Base-by-base conservation (phyloP, 257 asterid species). In the Solanum chmielewskii region DNA sequence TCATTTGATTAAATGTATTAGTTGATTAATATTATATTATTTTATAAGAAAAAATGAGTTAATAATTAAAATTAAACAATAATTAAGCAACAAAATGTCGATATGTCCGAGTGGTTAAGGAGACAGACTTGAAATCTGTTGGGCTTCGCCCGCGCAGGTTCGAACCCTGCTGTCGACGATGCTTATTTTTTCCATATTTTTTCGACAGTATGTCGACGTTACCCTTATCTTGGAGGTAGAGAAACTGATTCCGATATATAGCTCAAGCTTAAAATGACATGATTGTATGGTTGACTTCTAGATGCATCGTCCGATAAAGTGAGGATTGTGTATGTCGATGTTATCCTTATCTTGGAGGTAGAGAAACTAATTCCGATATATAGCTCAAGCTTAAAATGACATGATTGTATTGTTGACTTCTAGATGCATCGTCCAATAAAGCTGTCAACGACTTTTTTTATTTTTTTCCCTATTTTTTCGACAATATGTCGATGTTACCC, bases 101-200 rank as follows among this genome's bases (percentile, higher is more conserved):
- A 91, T 93, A 93, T 93, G 98, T 94, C 98, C 97, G 96, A 95
- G 98, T 95, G 98, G 97, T 94, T 94, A 94, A 94, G 98, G 97
- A 93, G 98, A 95, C 95, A 93, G 95, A 94, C 97, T 93, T 94
- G 97, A 95, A 93, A 94, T 94, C 95, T 94, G 93, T 91, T 78
- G 84, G 64, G 41, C 84, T 78, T 45, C 84, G 25, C 84, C 84
- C 84, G 41, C 64, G 64, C 64, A 78, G 84, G 84, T 78, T 78
- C 64, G 41, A 78, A 78, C 66, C 64, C 84, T 77, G 84, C 84
- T 44, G 64, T 77, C 39, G 25, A 77, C 84, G 64, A 3, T 52
- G 1, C 3, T 21, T 10, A 3, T 10, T 11, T 2, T 3, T 59
- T 0, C 0, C 66, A 2, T 21, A 20, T 20, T 59, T 59, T 56